phyloP scores from a whole-genome alignment of 139 green algal genomes.

The Chlamydomonas sphaeroides region DNA sequence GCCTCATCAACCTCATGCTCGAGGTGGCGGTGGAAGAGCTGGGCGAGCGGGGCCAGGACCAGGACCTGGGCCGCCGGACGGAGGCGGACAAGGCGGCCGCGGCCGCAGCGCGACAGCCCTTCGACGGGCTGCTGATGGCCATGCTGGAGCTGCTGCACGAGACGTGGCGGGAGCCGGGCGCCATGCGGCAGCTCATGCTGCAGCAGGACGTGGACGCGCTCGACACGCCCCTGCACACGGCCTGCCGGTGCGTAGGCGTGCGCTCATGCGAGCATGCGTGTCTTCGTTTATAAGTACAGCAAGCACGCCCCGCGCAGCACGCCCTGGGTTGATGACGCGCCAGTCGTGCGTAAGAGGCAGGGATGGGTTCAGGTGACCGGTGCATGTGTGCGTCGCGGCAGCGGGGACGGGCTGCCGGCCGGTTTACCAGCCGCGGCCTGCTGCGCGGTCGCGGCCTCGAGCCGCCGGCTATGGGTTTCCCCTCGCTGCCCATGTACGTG shows the following conservation, averaged over 20 bases:
- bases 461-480: neutral
- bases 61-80: no score
- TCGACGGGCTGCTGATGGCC: no score
- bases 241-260: neutral
- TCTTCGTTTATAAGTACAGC: no score
- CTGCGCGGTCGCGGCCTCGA: neutral
- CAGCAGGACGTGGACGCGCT: neutral
- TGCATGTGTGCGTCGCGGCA: neutral
- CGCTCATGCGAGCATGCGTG: neutral
- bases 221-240: constrained; percentile 4
- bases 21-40: no score
- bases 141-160: no score
- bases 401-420: neutral
- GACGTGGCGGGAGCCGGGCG: no score
- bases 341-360: neutral
- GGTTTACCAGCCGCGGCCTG: neutral
- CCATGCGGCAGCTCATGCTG: neutral
- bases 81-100: no score
- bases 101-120: no score
- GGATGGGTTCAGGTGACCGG: neutral
- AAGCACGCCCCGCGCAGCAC: no score
- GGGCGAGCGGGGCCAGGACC: no score
- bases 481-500: neutral
- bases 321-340: neutral
- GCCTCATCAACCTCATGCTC: neutral